These are phyloP conservation scores for Samsoniella hepiali DNA, from an alignment of 2,329 filamentous ascomycete species.

Conservation along the genomic window DNA sequence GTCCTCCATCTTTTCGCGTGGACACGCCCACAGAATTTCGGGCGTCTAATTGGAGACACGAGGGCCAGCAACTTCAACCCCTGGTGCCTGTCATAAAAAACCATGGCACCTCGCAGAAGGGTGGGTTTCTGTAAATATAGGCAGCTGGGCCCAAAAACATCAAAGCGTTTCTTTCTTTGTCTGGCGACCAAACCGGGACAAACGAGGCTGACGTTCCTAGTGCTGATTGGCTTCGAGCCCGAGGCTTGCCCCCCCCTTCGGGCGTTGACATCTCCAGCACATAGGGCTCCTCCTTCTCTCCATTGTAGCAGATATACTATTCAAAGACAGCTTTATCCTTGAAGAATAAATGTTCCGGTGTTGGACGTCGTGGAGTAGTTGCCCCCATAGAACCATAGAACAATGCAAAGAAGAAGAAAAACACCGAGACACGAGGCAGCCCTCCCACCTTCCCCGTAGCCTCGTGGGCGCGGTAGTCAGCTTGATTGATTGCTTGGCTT, in stretches of 20 bases:
- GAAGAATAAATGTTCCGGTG: background rate
- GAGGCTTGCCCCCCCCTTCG: background rate
- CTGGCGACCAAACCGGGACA: background rate
- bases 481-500: background rate
- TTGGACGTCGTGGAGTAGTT: background rate
- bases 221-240: background rate
- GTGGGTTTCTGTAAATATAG: background rate
- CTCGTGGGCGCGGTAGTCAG: background rate
- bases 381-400: background rate
- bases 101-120: background rate
- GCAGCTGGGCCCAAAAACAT: background rate
- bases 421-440: background rate
- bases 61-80: background rate
- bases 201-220: background rate
- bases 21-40: background rate
- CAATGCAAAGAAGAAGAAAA: background rate
- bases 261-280: background rate
- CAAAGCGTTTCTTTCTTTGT: background rate
- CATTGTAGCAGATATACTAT: conserved; percentile 1
- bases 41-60: background rate
- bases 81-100: background rate
- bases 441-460: background rate
- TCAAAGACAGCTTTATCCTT: background rate
- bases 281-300: background rate
- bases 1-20: background rate